Base-by-base conservation (phyloP, 129 eudicot species). In the Flaveria linearis region DNA sequence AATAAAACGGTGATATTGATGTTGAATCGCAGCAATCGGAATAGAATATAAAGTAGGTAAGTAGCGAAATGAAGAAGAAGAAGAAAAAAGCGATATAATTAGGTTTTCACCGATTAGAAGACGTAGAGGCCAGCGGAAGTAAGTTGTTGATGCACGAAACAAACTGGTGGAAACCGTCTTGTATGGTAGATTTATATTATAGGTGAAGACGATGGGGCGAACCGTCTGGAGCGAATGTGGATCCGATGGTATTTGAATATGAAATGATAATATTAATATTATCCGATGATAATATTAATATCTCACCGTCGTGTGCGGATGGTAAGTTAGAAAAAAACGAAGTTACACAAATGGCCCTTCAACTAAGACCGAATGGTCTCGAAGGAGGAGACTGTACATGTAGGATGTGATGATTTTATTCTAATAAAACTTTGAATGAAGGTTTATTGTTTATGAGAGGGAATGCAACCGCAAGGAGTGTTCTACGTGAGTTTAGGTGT, bases 21-120 rank as follows among this genome's bases (percentile, higher is more conserved):
- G 22, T 62, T 65, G n/a, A 76, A 65, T 76, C 36, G 60, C 52
- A 63, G 60, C 52, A 63, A 63, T n/a, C 28, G 70, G 18, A 60
- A 26, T 3, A 47, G 15, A 63, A 30, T 28, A 72, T 64, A 25
- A 16, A 46, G 2, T 10, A 5, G 45, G 63, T 26, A 26, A 46
- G 9, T 30, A 13, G 18, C 33, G 23, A 46, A 45, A 63, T 4
- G 20, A 75, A 47, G 0, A 47, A 63, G 5, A 49, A 20, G 22
- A 20, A 20, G 22, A 28, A 20, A 64, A 33, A 36, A 20, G 36
- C 16, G 36, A 69, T 20, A 78, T 22, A 13, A 57, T 55, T 69
- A 69, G 82, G 82, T 78, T 78, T 77, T 45, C 39, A 78, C 51
- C 61, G 70, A 78, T 78, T 67, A 78, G 36, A 69, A 76, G 20